These are phyloP conservation scores for Leucaena leucocephala DNA, from an alignment of 306 rosid genomes.

Conservation along the genomic window DNA sequence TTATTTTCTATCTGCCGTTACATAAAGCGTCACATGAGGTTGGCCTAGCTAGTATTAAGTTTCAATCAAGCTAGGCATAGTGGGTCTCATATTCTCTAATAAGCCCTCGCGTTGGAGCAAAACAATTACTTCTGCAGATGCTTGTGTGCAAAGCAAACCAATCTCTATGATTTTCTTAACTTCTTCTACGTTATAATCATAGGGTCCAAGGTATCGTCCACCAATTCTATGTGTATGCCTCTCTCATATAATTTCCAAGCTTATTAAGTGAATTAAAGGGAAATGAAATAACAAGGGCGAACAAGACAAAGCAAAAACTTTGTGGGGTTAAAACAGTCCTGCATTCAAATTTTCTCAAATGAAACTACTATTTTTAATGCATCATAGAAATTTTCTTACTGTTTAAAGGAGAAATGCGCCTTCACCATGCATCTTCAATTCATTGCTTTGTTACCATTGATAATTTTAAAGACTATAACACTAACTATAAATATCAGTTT, in stretches of 20 bases:
- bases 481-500: slow-evolving; percentile 71
- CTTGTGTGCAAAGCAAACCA: slow-evolving; percentile 59
- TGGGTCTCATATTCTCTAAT: slow-evolving; percentile 37
- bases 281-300: neutral
- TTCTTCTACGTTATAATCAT: neutral
- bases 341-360: neutral
- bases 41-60: neutral
- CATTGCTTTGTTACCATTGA: slow-evolving; percentile 57
- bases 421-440: slow-evolving; percentile 40
- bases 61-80: slow-evolving; percentile 62
- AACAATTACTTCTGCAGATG: slow-evolving; percentile 55
- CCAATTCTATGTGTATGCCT: neutral
- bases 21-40: no score
- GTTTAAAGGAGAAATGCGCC: slow-evolving; percentile 33
- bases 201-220: neutral
- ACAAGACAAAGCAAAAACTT: neutral
- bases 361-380: no score
- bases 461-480: slow-evolving; percentile 63
- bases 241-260: slow-evolving; percentile 62
- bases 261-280: slow-evolving; percentile 23
- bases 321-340: neutral
- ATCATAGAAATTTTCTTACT: neutral
- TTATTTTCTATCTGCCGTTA: no score
- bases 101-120: slow-evolving; percentile 48
- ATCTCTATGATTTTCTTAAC: slow-evolving; percentile 5